These are phyloP conservation scores for Triangularia setosa DNA, from an alignment of 2,329 filamentous ascomycete genomes.

Conservation along the genomic window DNA sequence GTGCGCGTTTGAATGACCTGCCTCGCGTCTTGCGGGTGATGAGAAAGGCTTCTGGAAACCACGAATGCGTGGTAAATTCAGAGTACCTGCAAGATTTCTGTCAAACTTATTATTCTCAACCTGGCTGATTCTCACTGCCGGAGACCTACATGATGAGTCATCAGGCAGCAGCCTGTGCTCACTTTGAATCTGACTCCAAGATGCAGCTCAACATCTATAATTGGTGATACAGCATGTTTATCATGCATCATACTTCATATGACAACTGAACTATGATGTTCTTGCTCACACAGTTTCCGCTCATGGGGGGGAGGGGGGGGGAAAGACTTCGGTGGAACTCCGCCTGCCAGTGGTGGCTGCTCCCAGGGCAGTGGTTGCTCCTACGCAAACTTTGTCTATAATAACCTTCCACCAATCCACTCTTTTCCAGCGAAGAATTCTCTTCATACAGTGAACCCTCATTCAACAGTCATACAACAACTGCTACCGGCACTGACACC, in stretches of 20 bases:
- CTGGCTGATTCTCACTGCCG: background rate
- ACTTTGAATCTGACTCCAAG: background rate
- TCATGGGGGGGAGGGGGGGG: background rate
- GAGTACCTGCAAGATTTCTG: no score
- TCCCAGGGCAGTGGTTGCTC: no score
- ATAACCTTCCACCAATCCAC: background rate
- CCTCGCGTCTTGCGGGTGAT: no score
- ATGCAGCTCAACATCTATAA: background rate
- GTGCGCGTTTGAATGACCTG: background rate
- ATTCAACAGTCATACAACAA: background rate
- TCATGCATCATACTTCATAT: no score
- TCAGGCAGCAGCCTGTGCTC: background rate
- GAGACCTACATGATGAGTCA: background rate
- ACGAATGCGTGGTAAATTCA: no score
- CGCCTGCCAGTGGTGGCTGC: background rate
- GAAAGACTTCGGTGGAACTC: background rate
- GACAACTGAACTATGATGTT: no score
- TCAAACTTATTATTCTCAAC: background rate
- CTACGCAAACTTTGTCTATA: background rate
- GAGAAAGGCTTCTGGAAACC: no score
- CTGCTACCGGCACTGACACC: background rate
- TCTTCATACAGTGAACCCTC: background rate
- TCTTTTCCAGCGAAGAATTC: background rate
- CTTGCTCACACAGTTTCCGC: background rate
- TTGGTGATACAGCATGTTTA: no score